Base-by-base conservation (phyloP, 1,284 basidiomycete species). In the Sporisorium iseilematis-ciliati region DNA sequence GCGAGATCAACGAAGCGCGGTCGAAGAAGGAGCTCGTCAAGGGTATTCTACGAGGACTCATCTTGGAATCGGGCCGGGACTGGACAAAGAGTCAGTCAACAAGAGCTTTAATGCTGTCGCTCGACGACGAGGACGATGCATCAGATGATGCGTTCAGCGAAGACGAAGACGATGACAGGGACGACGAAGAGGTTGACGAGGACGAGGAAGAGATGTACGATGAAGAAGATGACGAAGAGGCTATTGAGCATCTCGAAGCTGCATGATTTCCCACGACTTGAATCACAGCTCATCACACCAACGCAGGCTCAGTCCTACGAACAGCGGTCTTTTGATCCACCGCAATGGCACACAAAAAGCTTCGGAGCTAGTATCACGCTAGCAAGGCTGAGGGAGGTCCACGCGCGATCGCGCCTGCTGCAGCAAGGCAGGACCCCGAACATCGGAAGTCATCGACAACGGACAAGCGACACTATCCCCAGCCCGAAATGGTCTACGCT, bases 11-110 rank as follows among this genome's bases (percentile, higher is more conserved):
- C 41, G 75, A 77, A 52, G 64, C 70, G 11, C 46, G 65, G n/a
- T 65, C 62, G 7, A 77, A 77, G 45, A 68, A 69, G 57, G 69
- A 77, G 57, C 63, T 77, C 41, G 75, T 77, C 43, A 77, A 72
- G 33, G 75, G 75, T 3, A 68, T 77, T 48, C 45, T 72, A 4
- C 57, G 74, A 59, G 74, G 75, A 1, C 45, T 77, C 31, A 69
- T 77, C n/a, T 33, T 77, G 55, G 75, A 77, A 42, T 77, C 75
- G 18, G 75, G 75, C 20, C 38, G 66, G 1, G 75, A 77, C 35
- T 77, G 75, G 75, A 73, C 75, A 2, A 68, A 67, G 57, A 65
- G 41, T 23, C 20, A 23, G 12, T 65, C 60, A 25, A 69, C 66
- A 11, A 38, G 75, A 40, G 60, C 59, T 10, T 25, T 77, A 52